phyloP scores from a whole-genome alignment of 1,284 basidiomycete genomes.

The Porphyrellus sp. region DNA sequence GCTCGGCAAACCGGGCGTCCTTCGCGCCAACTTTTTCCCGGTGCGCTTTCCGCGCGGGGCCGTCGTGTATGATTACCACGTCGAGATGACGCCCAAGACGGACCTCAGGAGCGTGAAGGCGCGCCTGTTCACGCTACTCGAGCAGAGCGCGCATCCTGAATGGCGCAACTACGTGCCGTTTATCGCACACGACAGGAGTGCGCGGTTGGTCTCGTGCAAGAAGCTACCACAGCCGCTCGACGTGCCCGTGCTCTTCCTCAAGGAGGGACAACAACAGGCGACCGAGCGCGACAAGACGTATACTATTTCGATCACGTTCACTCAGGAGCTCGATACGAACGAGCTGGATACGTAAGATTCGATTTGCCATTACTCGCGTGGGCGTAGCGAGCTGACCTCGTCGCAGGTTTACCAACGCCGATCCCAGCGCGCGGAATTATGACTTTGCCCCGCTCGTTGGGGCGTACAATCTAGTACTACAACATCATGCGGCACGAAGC shows the following conservation, averaged over 20 bases:
- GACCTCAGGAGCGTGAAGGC: slow-evolving; percentile 46
- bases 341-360: slow-evolving; percentile 50
- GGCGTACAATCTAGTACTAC: slow-evolving; percentile 64
- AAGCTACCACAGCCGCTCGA: slow-evolving; percentile 55
- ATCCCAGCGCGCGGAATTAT: slow-evolving; percentile 39
- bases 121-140: slow-evolving; percentile 60
- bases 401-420: slow-evolving; percentile 53
- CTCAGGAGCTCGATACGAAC: slow-evolving; percentile 43
- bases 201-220: slow-evolving; percentile 54
- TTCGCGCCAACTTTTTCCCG: slow-evolving; percentile 70
- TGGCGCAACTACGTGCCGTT: slow-evolving; percentile 43
- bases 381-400: neutral
- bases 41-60: slow-evolving; percentile 46
- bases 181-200: slow-evolving; percentile 61
- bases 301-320: slow-evolving; percentile 48
- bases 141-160: slow-evolving; percentile 38
- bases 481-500: slow-evolving; percentile 50
- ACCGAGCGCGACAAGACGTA: slow-evolving; percentile 46
- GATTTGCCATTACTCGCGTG: neutral
- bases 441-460: slow-evolving; percentile 55
- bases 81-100: slow-evolving; percentile 53
- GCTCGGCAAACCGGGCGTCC: slow-evolving; percentile 46
- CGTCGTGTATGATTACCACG: slow-evolving; percentile 56
- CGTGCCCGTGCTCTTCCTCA: slow-evolving; percentile 48
- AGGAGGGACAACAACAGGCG: slow-evolving; percentile 51